A percentile compares a stretch with the other conserved stretches of the same genome.
Conservation (phyloP, 2,329 filamentous ascomycete species). For the Trichoderma polysporum region DNA sequence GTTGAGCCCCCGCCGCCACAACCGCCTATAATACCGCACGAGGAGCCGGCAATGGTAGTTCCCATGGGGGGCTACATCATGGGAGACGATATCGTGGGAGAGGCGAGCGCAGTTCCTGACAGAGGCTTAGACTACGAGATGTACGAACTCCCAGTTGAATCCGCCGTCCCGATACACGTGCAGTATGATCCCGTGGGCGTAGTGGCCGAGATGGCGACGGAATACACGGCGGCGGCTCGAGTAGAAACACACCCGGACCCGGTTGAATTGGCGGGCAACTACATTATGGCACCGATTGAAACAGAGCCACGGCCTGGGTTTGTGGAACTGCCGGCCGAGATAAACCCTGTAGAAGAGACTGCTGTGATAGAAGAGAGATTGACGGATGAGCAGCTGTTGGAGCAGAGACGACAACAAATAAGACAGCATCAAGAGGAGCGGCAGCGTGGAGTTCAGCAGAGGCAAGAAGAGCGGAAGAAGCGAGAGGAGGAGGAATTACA, state of each 20-base stretch:
- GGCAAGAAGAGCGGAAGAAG: neutral
- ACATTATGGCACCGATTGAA: slow-evolving; percentile 39
- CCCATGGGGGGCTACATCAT: slow-evolving; percentile 22
- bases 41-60: neutral
- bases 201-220: slow-evolving; percentile 50
- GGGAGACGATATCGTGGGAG: slow-evolving; percentile 8
- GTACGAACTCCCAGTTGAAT: slow-evolving; percentile 34
- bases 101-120: slow-evolving; percentile 8
- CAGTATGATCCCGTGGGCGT: slow-evolving; percentile 43
- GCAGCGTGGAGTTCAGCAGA: neutral
- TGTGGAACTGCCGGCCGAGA: slow-evolving; percentile 42
- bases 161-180: slow-evolving; percentile 25
- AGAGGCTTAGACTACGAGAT: slow-evolving; percentile 20
- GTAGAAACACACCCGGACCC: slow-evolving; percentile 46
- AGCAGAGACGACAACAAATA: slow-evolving; percentile 8
- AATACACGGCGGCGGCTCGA: slow-evolving; percentile 40
- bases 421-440: slow-evolving; percentile 7
- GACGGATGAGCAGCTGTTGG: slow-evolving; percentile 20
- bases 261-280: slow-evolving; percentile 45
- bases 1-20: slow-evolving; percentile 2
- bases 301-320: slow-evolving; percentile 29
- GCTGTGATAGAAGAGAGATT: slow-evolving; percentile 23
- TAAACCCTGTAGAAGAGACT: slow-evolving; percentile 32
- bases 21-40: neutral
- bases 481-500: slow-evolving; percentile 2